Percentiles rank a stretch among this genome's conserved stretches.
Evolutionary conservation across 495 filamentous ascomycete species (phyloP).

Genomic region (Platismatia glauca): DNA sequence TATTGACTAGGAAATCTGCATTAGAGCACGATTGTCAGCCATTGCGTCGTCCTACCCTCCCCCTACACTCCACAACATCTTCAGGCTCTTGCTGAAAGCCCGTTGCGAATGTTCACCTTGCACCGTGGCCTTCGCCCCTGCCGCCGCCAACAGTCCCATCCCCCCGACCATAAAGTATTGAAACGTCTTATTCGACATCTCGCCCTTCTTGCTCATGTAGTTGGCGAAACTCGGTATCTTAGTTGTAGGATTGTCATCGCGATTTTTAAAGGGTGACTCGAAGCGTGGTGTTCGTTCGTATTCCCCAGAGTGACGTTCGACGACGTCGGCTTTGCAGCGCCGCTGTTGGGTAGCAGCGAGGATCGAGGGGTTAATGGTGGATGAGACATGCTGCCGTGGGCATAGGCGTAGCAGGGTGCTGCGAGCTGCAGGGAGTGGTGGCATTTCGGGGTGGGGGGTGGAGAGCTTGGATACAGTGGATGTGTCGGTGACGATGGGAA

Average conservation of each 20-base stretch:
- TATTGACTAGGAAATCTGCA: conserved; percentile 96
- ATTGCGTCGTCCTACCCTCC: conserved; percentile 7
- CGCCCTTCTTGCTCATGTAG: conserved; percentile 61
- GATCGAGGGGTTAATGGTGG: conserved; percentile 19
- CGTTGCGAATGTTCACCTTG: conserved; percentile 61
- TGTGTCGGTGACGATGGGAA: not conserved
- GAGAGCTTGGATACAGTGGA: conserved; percentile 1
- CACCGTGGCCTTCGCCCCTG: conserved; percentile 93
- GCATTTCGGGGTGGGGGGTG: conserved; percentile 34
- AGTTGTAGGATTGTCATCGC: conserved; percentile 41
- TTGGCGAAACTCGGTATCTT: conserved; percentile 85
- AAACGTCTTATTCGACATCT: conserved; percentile 72
- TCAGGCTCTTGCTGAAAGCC: not conserved
- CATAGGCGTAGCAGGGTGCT: conserved; percentile 42
- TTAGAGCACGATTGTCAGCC: conserved; percentile 6
- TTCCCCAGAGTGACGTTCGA: conserved; percentile 21
- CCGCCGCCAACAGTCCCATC: conserved; percentile 79
- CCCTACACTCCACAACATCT: conserved; percentile 1
- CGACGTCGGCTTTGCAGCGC: conserved; percentile 39
- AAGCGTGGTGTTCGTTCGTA: conserved; percentile 41
- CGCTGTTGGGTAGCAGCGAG: conserved; percentile 40
- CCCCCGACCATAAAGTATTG: conserved; percentile 97
- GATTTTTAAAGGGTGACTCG: conserved; percentile 42
- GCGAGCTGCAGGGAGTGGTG: conserved; percentile 41
- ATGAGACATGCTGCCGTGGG: conserved; percentile 39